Evolutionary conservation across 2,329 filamentous ascomycete species (phyloP).

Genomic region (Mycocentrospora acerina): DNA sequence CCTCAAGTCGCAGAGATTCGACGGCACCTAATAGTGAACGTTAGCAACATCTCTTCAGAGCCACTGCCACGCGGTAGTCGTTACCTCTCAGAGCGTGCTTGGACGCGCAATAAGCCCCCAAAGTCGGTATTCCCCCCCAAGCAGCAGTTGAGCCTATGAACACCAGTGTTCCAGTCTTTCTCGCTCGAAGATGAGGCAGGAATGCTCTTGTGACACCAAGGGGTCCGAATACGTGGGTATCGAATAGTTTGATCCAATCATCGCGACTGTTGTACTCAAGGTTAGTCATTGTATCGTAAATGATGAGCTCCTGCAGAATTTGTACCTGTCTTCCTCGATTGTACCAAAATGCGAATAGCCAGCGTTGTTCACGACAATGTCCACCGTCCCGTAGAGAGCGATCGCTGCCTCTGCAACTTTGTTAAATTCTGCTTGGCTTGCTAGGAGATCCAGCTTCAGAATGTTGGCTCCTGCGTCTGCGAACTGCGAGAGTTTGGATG

Average conservation of each 20-base stretch:
- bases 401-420: conserved; percentile 22
- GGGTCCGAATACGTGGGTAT: conserved; percentile 6
- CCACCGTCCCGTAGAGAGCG: conserved; percentile 21
- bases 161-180: conserved; percentile 40
- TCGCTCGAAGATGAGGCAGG: conserved; percentile 44
- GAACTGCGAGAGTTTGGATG: conserved; percentile 30
- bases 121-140: neutral
- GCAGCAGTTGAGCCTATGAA: conserved; percentile 21
- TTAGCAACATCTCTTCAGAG: no score
- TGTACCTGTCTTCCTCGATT: conserved; percentile 17
- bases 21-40: conserved; percentile 5
- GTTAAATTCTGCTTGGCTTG: neutral
- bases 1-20: conserved; percentile 32
- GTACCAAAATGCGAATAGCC: conserved; percentile 17
- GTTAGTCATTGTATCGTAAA: no score
- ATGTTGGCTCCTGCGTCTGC: conserved; percentile 12
- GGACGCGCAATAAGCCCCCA: conserved; percentile 33
- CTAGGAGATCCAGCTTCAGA: conserved; percentile 7
- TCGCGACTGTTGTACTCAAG: neutral
- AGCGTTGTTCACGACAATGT: conserved; percentile 28
- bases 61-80: neutral
- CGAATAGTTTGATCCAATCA: conserved; percentile 1
- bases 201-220: conserved; percentile 40
- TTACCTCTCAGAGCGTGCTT: conserved; percentile 36
- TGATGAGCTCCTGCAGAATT: no score